phyloP scores from a whole-genome alignment of 1,139 yeast genomes.

The Geotrichum macrosporum region DNA sequence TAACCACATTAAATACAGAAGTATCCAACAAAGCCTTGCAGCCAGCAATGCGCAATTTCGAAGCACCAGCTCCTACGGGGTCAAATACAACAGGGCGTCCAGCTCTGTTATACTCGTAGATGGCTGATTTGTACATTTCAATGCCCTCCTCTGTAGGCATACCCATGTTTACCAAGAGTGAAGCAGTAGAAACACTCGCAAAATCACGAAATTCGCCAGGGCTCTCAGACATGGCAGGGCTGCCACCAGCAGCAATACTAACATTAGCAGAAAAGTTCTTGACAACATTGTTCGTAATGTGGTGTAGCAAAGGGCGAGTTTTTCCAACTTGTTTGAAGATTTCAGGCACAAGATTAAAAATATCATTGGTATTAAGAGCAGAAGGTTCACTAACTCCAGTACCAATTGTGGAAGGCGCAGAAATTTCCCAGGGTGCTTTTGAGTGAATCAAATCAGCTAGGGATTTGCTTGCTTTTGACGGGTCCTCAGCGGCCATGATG shows the following conservation, averaged over 20 bases:
- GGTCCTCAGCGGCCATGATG: conserved; percentile 65
- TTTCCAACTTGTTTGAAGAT: conserved; percentile 21
- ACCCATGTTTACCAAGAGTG: conserved; percentile 72
- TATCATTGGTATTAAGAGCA: neutral
- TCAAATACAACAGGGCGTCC: conserved; percentile 71
- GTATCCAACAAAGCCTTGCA: conserved; percentile 48
- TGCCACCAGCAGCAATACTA: conserved; percentile 78
- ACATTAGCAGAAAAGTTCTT: conserved; percentile 86
- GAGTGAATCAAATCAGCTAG: conserved; percentile 25
- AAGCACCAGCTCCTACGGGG: conserved; percentile 91
- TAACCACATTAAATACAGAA: conserved; percentile 67
- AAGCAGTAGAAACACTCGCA: conserved; percentile 48
- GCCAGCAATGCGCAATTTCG: conserved; percentile 51
- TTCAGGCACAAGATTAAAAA: conserved; percentile 23
- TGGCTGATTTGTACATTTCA: conserved; percentile 49
- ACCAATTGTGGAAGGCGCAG: neutral
- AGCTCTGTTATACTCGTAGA: conserved; percentile 52
- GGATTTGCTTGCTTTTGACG: conserved; percentile 51
- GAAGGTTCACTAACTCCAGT: conserved; percentile 8
- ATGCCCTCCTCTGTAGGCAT: conserved; percentile 52
- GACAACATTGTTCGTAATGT: conserved; percentile 85
- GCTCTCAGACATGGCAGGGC: conserved; percentile 90
- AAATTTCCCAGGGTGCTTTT: conserved; percentile 25
- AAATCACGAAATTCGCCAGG: conserved; percentile 64
- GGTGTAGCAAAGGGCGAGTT: conserved; percentile 65